Percentiles rank a stretch among this genome's conserved stretches.
Evolutionary conservation across 1,284 basidiomycete genomes (phyloP).

Genomic region (Boletellus dicymbophilus): DNA sequence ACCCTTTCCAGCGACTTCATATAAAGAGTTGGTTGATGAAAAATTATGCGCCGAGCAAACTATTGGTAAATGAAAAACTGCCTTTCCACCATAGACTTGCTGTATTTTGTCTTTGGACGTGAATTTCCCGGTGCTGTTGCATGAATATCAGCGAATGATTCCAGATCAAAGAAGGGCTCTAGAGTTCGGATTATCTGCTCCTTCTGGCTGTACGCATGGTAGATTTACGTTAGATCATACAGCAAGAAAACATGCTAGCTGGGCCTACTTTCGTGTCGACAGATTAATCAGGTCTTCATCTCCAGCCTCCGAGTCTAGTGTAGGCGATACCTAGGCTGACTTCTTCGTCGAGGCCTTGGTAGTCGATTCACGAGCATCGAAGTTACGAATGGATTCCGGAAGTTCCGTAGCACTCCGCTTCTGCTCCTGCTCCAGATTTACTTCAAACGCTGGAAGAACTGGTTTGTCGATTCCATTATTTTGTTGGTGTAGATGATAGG

Average conservation of each 20-base stretch:
- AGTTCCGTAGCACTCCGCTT: conserved; percentile 13
- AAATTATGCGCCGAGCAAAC: conserved; percentile 26
- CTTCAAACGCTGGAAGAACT: neutral
- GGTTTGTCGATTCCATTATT: neutral
- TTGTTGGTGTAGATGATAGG: conserved; percentile 20
- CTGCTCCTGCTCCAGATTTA: neutral
- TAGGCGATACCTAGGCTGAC: neutral
- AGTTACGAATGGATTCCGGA: conserved; percentile 7
- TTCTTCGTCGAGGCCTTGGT: neutral
- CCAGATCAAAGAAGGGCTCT: conserved; percentile 5
- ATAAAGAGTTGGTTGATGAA: conserved; percentile 27
- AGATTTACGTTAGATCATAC: neutral
- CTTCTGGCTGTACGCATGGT: conserved; percentile 6
- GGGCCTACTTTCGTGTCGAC: conserved; percentile 20
- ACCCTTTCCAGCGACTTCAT: conserved; percentile 27
- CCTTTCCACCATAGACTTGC: neutral
- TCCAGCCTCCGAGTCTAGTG: conserved; percentile 4
- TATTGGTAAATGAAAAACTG: conserved; percentile 12
- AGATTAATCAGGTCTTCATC: conserved; percentile 31
- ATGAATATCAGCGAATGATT: neutral
- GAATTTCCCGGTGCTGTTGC: neutral
- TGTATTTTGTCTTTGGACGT: neutral
- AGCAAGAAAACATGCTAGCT: neutral
- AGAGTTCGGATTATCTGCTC: conserved; percentile 2
- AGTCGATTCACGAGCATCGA: neutral